Base-by-base conservation (phyloP, 1,284 basidiomycete genomes). In the Termitomyces sp. region DNA sequence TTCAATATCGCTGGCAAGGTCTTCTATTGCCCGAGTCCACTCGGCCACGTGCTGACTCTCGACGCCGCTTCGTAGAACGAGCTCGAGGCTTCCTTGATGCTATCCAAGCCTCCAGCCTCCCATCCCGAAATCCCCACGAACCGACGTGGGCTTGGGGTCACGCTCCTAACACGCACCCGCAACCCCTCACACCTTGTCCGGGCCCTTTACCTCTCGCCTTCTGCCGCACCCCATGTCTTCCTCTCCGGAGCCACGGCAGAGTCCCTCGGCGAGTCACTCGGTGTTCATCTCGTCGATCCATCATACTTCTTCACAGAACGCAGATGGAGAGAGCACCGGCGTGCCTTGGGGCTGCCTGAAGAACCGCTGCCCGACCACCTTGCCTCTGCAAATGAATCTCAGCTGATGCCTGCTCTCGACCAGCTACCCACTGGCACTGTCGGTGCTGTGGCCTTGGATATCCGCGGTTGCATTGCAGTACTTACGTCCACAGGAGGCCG, bases 1-100 rank as follows among this genome's bases (percentile, higher is more conserved):
- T 92, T 90, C 73, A 92, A 91, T 62, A 71, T 79, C 6, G 87
- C 73, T 8, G 88, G 89, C 28, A 89, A 90, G 75, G 87, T 88
- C 55, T 56, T 65, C n/a, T 46, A 40, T 47, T 56, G 15, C 21
- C 43, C 30, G 10, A 19, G 41, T 36, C 38, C 43, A 47, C 21
- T 40, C 24, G 21, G 52, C 31, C 17, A 8, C 17, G 24, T 52
- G 34, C 42, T 52, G 33, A 31, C 24, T 39, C 26, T 15, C 42
- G 39, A 44, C 13, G 9, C 42, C 15, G 30, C 33, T 42, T 19
- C 45, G 10, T 61, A 90, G 86, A 90, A 86, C 61, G 91, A 92
- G 67, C 77, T 92, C 12, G 90, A 92, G 66, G 74, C 84, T 1
- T 91, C 89, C 2, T 64, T 92, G 55, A 90, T 90, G 84, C 73